Base-by-base conservation (phyloP, 2,329 filamentous ascomycete genomes). In the Xylariaceae sp. region DNA sequence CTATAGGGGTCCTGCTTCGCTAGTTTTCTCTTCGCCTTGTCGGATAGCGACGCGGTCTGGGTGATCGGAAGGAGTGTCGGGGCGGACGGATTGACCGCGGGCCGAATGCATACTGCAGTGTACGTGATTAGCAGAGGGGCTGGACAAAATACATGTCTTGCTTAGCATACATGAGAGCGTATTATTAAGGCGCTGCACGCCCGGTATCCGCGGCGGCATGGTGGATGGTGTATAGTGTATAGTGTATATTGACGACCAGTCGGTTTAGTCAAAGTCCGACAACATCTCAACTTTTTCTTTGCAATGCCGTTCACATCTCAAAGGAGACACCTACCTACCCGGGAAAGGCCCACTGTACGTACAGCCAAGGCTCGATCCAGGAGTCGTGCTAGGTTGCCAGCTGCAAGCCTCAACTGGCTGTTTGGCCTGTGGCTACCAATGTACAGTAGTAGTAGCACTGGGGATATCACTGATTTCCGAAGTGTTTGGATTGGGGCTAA, bases 1-100 rank as follows among this genome's bases (percentile, higher is more conserved):
- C 82, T 73, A 59, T 94, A 96, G 1, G 88, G 88, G 54, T 97
- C 88, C 57, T 78, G 76, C 59, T 83, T 80, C 43, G 75, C 76
- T 47, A 76, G 72, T 44, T 76, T 74, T 59, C 80, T 80, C 65
- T 76, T 76, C 50, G 85, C 76, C 50, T 78, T 71, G 36, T 67
- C 66, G 27, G 78, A 77, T 15, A 81, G 60, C 50, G 76, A 78
- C 34, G 84, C 82, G 46, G 77, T 76, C 50, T 86, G 78, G 15
- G 55, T 60, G 51, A 76, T 66, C 59, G 81, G 59, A 53, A 78
- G 71, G 54, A 83, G 66, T 54, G 70, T 69, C 53, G 67, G 70
- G 46, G 70, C 70, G 23, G 65, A 53, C 28, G 68, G 61, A 48
- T 65, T 68, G 31, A 64, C 50, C 27, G 71, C 64, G 37, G 76